A percentile compares a stretch with the other conserved stretches of the same genome.
phyloP scores from a whole-genome alignment of 192 early-diverging fungal genomes.

The Coemansia sp. region DNA sequence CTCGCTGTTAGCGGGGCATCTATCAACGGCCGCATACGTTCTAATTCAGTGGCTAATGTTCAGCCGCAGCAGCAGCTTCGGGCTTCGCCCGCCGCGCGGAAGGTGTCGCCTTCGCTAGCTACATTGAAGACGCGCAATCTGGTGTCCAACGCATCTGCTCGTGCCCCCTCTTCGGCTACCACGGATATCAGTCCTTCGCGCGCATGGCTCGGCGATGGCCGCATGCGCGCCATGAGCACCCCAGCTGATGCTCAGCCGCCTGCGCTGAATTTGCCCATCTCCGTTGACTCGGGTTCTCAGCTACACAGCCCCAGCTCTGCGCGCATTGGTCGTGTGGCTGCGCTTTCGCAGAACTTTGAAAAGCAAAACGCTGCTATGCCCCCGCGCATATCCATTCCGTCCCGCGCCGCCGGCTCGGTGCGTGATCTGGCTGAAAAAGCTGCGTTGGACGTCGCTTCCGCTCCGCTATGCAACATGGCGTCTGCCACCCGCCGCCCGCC shows the following conservation, averaged over 20 bases:
- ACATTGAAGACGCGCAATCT: conserved; percentile 41
- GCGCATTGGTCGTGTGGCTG: conserved; percentile 52
- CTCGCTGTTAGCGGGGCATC: conserved; percentile 30
- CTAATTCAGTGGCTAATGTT: conserved; percentile 20
- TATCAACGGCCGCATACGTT: conserved; percentile 44
- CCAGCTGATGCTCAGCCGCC: conserved; percentile 39
- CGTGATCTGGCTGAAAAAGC: conserved; percentile 3
- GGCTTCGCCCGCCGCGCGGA: conserved; percentile 22
- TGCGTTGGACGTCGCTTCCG: conserved; percentile 23
- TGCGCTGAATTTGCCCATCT: background rate
- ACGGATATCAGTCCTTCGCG: conserved; percentile 8
- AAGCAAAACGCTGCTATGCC: conserved; percentile 12
- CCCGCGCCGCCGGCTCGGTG: conserved; percentile 12
- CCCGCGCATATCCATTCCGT: conserved; percentile 29
- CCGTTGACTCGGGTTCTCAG: background rate
- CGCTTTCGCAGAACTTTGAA: conserved; percentile 54
- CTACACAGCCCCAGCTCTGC: conserved; percentile 16
- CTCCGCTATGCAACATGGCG: conserved; percentile 18
- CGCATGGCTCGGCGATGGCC: conserved; percentile 17
- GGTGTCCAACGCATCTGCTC: conserved; percentile 45
- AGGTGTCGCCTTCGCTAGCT: conserved; percentile 48
- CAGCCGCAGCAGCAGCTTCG: conserved; percentile 1
- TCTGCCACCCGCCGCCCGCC: conserved; percentile 19
- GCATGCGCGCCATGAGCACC: conserved; percentile 45
- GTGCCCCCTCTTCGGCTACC: background rate